These are phyloP conservation scores for Rutstroemia sp. DNA, from an alignment of 2,329 filamentous ascomycete species.

Conservation along the genomic window DNA sequence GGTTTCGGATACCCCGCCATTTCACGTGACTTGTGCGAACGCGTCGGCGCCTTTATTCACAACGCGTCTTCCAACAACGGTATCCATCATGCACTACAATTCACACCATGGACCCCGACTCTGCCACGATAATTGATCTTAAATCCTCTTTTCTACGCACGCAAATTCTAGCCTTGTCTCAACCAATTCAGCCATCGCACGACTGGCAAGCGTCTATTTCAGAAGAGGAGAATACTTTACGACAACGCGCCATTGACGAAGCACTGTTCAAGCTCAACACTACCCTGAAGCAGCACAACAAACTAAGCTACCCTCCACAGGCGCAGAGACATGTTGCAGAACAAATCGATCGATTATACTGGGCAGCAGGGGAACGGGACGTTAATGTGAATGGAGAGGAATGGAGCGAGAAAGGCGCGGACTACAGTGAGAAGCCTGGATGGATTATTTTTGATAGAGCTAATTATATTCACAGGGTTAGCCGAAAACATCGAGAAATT, in stretches of 20 bases:
- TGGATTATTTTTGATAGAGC: not conserved
- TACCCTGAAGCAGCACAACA: slow-evolving; percentile 55
- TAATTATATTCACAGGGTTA: slow-evolving; percentile 11
- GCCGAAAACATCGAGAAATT: slow-evolving; percentile 24
- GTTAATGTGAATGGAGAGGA: slow-evolving; percentile 32
- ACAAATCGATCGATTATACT: slow-evolving; percentile 63
- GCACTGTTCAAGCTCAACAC: slow-evolving; percentile 53
- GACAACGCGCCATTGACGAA: slow-evolving; percentile 46
- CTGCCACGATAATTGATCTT: slow-evolving; percentile 48
- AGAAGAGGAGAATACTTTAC: slow-evolving; percentile 36
- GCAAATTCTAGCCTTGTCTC: slow-evolving; percentile 30
- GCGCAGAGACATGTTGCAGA: slow-evolving; percentile 65
- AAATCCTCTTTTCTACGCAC: slow-evolving; percentile 48
- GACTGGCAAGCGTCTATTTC: slow-evolving; percentile 34
- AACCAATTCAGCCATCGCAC: slow-evolving; percentile 32
- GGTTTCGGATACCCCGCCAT: too few relatives aligned
- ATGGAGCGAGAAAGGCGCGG: slow-evolving; percentile 31
- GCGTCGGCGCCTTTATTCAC: too few relatives aligned
- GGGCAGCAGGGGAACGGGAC: slow-evolving; percentile 36
- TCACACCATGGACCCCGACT: slow-evolving; percentile 12
- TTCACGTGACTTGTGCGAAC: too few relatives aligned
- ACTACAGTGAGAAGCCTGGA: slow-evolving; percentile 25
- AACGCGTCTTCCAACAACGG: too few relatives aligned
- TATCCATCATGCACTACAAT: too few relatives aligned
- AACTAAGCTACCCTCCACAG: slow-evolving; percentile 58